Evolutionary conservation across 768 basidiomycete species (phyloP).

Genomic region (Suillus americanus): DNA sequence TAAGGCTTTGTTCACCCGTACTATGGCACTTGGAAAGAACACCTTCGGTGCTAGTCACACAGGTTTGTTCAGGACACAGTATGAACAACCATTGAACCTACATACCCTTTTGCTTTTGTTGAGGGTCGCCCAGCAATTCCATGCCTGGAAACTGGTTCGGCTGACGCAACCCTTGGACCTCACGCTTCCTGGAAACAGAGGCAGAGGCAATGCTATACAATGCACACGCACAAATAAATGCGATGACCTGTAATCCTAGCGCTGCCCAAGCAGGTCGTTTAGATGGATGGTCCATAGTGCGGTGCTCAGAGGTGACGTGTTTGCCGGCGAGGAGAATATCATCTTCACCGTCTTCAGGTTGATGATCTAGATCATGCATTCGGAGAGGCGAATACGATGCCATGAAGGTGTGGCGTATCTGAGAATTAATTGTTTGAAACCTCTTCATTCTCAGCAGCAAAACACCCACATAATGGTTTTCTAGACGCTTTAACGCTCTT

Average conservation of each 20-base stretch:
- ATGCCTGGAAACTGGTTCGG: background rate
- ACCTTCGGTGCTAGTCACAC: background rate
- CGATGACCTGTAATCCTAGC: background rate
- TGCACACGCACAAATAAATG: background rate
- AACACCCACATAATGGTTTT: background rate
- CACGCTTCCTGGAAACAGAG: background rate
- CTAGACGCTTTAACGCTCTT: background rate
- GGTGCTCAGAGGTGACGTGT: background rate
- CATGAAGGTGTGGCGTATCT: background rate
- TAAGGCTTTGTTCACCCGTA: constrained; percentile 7
- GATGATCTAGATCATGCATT: background rate
- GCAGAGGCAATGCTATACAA: background rate
- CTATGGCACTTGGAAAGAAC: background rate
- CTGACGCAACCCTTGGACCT: background rate
- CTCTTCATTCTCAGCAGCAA: background rate
- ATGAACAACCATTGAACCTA: background rate
- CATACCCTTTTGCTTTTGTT: background rate
- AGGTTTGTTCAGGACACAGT: no score
- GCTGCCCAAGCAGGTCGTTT: background rate
- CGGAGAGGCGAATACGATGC: background rate
- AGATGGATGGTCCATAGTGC: background rate
- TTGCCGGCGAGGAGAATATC: background rate
- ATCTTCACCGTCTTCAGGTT: background rate
- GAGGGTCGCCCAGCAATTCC: background rate
- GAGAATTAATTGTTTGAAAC: background rate